phyloP scores from a whole-genome alignment of 2,329 filamentous ascomycete species.

The Claviceps purpurea region DNA sequence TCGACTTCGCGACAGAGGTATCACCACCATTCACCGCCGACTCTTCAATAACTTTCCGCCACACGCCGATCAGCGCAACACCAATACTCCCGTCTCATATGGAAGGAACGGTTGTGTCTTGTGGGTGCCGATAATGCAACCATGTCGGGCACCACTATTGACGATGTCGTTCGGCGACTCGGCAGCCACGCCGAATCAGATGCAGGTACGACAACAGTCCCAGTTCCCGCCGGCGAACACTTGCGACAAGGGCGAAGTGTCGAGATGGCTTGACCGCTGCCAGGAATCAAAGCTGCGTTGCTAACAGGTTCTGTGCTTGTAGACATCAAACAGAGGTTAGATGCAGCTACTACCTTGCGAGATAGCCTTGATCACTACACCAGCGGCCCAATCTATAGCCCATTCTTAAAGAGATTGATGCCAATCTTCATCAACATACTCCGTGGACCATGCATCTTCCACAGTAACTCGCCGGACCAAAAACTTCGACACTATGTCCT shows the following conservation, averaged over 20 bases:
- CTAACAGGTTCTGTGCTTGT: conserved; percentile 4
- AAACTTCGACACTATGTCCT: conserved; percentile 87
- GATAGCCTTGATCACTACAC: conserved; percentile 88
- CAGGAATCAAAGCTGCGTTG: not conserved
- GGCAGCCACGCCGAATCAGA: conserved; percentile 30
- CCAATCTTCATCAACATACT: conserved; percentile 81
- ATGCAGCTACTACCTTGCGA: conserved; percentile 72
- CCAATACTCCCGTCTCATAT: conserved; percentile 17
- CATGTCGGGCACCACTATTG: conserved; percentile 49
- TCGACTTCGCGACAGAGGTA: conserved; percentile 4
- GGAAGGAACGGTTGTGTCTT: conserved; percentile 21
- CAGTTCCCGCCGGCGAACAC: not conserved
- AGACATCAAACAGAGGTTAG: conserved; percentile 75
- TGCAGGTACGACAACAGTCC: conserved; percentile 31
- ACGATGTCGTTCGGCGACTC: conserved; percentile 50
- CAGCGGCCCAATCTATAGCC: conserved; percentile 58
- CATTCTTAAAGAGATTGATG: conserved; percentile 77
- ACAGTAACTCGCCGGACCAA: conserved; percentile 81
- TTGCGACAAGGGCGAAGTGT: not conserved
- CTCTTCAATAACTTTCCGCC: conserved; percentile 5
- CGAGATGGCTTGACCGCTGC: not conserved
- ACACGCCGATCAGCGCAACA: conserved; percentile 9
- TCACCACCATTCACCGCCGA: conserved; percentile 11
- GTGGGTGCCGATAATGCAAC: conserved; percentile 33
- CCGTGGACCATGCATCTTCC: conserved; percentile 76